phyloP scores from a whole-genome alignment of 1,139 yeast species.

The Zygoascus hellenicus region DNA sequence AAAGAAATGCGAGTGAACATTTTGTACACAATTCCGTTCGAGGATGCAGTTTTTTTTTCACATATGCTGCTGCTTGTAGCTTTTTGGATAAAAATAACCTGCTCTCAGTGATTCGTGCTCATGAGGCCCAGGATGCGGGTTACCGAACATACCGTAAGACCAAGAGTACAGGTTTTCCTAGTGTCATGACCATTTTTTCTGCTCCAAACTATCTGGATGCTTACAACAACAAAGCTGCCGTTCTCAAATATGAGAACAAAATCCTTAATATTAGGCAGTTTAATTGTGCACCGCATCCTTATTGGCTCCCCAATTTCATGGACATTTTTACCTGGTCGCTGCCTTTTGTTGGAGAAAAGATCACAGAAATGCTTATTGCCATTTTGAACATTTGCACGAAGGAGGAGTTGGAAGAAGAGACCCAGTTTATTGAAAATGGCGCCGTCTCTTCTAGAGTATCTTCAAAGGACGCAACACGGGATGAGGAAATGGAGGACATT shows the following conservation, averaged over 20 bases:
- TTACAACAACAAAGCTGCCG: slow-evolving; percentile 94
- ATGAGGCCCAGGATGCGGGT: slow-evolving; percentile 97
- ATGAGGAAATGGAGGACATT: slow-evolving; percentile 6
- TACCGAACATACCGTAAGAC: slow-evolving; percentile 91
- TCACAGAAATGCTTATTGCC: slow-evolving; percentile 88
- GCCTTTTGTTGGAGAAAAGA: slow-evolving; percentile 92
- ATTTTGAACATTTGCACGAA: slow-evolving; percentile 91
- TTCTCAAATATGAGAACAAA: slow-evolving; percentile 78
- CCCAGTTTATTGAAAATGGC: slow-evolving; percentile 28
- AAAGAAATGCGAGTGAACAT: slow-evolving; percentile 44
- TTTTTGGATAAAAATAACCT: slow-evolving; percentile 77
- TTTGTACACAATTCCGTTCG: slow-evolving; percentile 71
- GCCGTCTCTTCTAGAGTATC: neutral
- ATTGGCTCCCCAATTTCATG: slow-evolving; percentile 96
- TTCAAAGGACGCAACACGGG: neutral
- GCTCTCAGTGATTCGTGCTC: slow-evolving; percentile 84
- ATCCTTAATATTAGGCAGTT: slow-evolving; percentile 96
- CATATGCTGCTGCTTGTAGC: slow-evolving; percentile 77
- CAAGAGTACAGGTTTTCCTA: slow-evolving; percentile 84
- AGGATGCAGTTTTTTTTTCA: slow-evolving; percentile 89
- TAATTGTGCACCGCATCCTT: slow-evolving; percentile 90
- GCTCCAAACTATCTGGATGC: slow-evolving; percentile 95
- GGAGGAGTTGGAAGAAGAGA: slow-evolving; percentile 82
- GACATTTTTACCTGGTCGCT: slow-evolving; percentile 97
- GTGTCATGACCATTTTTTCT: slow-evolving; percentile 83